Conservation (phyloP, 2,329 filamentous ascomycete species). For the Raffaelea ambrosiae region DNA sequence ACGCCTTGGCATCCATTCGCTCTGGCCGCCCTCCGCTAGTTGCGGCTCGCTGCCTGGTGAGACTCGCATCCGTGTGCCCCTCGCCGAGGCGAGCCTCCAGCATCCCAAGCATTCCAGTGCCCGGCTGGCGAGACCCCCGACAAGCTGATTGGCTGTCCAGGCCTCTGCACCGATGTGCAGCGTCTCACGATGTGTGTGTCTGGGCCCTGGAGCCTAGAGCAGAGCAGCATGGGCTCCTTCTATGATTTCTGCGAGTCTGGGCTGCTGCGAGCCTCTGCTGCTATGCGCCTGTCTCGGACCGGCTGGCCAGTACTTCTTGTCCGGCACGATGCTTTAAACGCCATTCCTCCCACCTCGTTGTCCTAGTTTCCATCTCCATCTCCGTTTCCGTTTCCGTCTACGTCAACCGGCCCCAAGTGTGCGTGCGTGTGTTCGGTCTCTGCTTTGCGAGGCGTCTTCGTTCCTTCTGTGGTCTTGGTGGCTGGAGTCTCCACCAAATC, state of each 20-base stretch:
- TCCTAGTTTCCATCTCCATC: not conserved
- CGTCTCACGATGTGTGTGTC: too few relatives aligned
- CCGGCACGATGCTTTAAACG: too few relatives aligned
- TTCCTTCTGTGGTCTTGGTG: not conserved
- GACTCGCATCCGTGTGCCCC: not conserved
- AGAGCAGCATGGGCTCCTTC: not conserved
- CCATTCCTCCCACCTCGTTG: too few relatives aligned
- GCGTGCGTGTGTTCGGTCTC: too few relatives aligned
- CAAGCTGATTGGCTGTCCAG: not conserved
- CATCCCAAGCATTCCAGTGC: conserved; percentile 1
- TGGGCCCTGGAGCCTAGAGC: not conserved
- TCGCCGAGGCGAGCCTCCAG: not conserved
- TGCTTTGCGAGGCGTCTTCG: not conserved
- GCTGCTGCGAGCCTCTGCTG: not conserved
- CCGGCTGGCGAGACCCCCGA: conserved; percentile 4
- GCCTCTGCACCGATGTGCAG: not conserved
- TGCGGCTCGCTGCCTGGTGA: too few relatives aligned
- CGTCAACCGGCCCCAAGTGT: not conserved
- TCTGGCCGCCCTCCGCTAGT: not conserved
- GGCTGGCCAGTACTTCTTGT: not conserved
- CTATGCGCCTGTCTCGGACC: not conserved
- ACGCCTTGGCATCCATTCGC: not conserved
- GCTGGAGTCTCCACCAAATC: not conserved
- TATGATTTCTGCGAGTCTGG: not conserved
- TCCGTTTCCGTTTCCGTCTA: not conserved